Base-by-base conservation (phyloP, 495 filamentous ascomycete genomes). In the Penicillium bovifimosum region DNA sequence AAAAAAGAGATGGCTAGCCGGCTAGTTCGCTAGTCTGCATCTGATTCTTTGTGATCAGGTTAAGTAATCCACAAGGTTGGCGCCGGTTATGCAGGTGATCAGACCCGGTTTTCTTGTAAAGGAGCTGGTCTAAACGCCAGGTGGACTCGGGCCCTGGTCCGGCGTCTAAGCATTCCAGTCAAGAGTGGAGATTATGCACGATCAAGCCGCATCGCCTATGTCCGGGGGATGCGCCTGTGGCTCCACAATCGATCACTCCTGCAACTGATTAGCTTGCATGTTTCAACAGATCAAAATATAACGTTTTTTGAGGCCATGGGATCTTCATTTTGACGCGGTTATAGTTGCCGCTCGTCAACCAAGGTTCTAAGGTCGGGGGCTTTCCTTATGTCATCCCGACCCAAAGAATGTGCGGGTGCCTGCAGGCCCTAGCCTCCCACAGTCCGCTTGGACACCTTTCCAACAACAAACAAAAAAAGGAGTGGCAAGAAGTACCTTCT, bases 41-140 rank as follows among this genome's bases (percentile, higher is more conserved):
- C 42, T 47, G 62, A 54, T 59, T 59, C 56, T 59, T 53, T 60
- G 39, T 47, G 46, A 52, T 52, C 54, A 54, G 20, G 20, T 24
- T 24, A 24, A 24, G 4, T 24, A 55, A 54, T 26, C 31, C 52
- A 50, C 47, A 56, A 59, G 56, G 58, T 63, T 64, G 62, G 55
- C 41, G 50, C 52, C 69, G 67, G 66, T 51, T 69, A 72, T 70
- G 67, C 67, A 72, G 56, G 69, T 68, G 66, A 67, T 69, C 54
- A 61, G 58, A 63, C 62, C 64, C 66, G 64, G 61, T 52, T 58
- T 46, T 45, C 28, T 53, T 50, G 36, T 44, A 53, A 44, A 36
- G 9, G 46, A 26, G 32, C 8, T 38, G 34, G 47, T 56, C 55
- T 62, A 59, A 60, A 63, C 68, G 60, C 66, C 64, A 59, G 63